Evolutionary conservation across 257 asterid species (phyloP).

Genomic region (Solanum bukasovii): DNA sequence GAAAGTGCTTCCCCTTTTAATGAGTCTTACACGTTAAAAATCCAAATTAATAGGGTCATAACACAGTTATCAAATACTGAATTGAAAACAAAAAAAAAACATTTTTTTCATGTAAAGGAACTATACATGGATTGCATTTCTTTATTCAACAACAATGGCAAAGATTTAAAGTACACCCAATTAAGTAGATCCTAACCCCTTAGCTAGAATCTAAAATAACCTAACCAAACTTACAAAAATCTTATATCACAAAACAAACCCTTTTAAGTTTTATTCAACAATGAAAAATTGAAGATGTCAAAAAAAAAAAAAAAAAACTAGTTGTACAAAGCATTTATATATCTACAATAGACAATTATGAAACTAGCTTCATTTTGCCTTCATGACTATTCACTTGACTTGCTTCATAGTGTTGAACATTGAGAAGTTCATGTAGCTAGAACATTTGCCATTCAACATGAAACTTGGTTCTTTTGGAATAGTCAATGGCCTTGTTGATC

Average conservation of each 20-base stretch:
- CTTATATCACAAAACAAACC: background rate
- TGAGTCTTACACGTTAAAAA: background rate
- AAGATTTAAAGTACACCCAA: background rate
- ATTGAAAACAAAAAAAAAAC: background rate
- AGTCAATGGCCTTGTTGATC: slow-evolving; percentile 73
- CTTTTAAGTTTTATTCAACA: background rate
- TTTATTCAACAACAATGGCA: background rate
- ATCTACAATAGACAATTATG: background rate
- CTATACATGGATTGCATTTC: background rate
- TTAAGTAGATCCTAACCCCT: background rate
- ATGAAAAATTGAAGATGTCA: background rate
- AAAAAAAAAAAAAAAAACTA: background rate
- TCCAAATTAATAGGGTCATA: background rate
- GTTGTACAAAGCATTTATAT: background rate
- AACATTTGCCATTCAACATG: slow-evolving; percentile 29
- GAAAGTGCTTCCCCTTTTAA: background rate
- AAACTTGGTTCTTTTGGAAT: slow-evolving; percentile 64
- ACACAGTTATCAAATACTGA: background rate
- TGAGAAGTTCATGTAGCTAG: slow-evolving; percentile 21
- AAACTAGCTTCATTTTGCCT: background rate
- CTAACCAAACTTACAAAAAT: background rate
- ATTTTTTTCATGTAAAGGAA: background rate
- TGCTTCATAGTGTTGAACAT: slow-evolving; percentile 7
- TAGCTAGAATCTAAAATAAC: background rate
- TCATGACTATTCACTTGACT: background rate